A percentile compares a stretch with the other conserved stretches of the same genome.
Conservation (phyloP, 129 eudicot species). For the Scalesia atractyloides region DNA sequence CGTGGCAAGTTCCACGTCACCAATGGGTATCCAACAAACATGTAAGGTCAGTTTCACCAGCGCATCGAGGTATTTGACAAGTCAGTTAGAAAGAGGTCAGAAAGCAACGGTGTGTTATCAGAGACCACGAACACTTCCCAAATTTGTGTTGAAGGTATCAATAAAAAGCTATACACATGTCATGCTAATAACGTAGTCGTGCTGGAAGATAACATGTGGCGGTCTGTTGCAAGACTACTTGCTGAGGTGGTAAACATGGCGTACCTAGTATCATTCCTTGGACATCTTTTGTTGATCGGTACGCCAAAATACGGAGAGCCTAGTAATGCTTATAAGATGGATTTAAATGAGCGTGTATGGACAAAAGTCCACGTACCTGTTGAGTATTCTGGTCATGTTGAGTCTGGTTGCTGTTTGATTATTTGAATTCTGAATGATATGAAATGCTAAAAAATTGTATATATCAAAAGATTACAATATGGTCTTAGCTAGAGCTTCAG, state of each 20-base stretch:
- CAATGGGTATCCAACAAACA: slow-evolving; percentile 55
- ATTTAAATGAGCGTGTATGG: slow-evolving; percentile 49
- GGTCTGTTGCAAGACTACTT: slow-evolving; percentile 47
- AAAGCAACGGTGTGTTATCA: slow-evolving; percentile 33
- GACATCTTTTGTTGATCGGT: slow-evolving; percentile 58
- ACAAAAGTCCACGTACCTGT: slow-evolving; percentile 36
- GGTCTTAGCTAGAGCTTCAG: too few relatives aligned
- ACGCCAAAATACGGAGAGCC: slow-evolving; percentile 36
- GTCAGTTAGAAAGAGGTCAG: slow-evolving; percentile 44
- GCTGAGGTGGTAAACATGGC: slow-evolving; percentile 28
- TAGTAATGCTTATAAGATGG: slow-evolving; percentile 41
- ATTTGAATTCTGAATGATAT: slow-evolving; percentile 11
- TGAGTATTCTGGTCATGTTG: slow-evolving; percentile 51
- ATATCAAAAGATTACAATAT: too few relatives aligned
- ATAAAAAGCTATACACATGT: slow-evolving; percentile 36
- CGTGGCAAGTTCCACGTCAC: slow-evolving; percentile 68
- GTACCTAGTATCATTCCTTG: slow-evolving; percentile 46
- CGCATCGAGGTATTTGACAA: slow-evolving; percentile 48
- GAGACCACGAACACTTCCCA: background rate
- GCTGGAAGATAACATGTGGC: slow-evolving; percentile 36
- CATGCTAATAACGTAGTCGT: slow-evolving; percentile 26
- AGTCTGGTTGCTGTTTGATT: slow-evolving; percentile 49
- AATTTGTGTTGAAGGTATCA: slow-evolving; percentile 36
- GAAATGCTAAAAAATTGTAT: too few relatives aligned
- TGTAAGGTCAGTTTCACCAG: slow-evolving; percentile 51